Percentiles rank a stretch among this genome's conserved stretches.
Evolutionary conservation across 2,329 filamentous ascomycete genomes (phyloP).

Genomic region (Zasmidium citrigriseum): DNA sequence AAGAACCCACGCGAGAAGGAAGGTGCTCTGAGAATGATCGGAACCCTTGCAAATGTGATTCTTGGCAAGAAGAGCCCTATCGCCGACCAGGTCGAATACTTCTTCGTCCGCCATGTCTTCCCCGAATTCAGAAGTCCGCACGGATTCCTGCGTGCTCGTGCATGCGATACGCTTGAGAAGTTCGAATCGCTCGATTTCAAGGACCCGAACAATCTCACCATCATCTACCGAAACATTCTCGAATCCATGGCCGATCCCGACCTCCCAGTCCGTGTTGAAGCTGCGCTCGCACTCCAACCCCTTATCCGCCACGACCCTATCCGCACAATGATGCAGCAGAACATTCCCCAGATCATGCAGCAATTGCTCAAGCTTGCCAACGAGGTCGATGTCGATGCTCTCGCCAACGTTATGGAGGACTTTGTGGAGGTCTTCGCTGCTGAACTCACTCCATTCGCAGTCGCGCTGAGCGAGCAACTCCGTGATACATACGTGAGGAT

Average conservation of each 20-base stretch:
- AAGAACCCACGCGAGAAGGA: slow-evolving; percentile 97
- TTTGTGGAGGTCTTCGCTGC: slow-evolving; percentile 99
- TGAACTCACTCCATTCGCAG: slow-evolving; percentile 93
- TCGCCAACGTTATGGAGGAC: slow-evolving; percentile 99
- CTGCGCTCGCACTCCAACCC: slow-evolving; percentile 89
- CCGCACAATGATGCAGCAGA: slow-evolving; percentile 91
- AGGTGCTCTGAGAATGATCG: slow-evolving; percentile 94
- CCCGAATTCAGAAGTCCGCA: slow-evolving; percentile 93
- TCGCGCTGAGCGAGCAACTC: slow-evolving; percentile 92
- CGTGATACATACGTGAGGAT: slow-evolving; percentile 95
- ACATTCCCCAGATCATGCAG: slow-evolving; percentile 99
- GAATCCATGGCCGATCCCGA: slow-evolving; percentile 96
- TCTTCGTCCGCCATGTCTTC: slow-evolving; percentile 97
- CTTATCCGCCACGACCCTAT: slow-evolving; percentile 95
- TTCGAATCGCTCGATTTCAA: slow-evolving; percentile 97
- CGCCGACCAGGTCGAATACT: slow-evolving; percentile 95
- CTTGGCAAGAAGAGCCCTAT: slow-evolving; percentile 98
- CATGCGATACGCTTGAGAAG: slow-evolving; percentile 96
- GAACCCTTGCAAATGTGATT: slow-evolving; percentile 88
- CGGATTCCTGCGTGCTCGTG: slow-evolving; percentile 88
- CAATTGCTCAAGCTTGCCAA: slow-evolving; percentile 95
- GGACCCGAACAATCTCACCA: slow-evolving; percentile 90
- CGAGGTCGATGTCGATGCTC: slow-evolving; percentile 93
- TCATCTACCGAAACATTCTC: slow-evolving; percentile 94
- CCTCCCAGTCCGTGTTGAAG: slow-evolving; percentile 90